A percentile compares a stretch with the other conserved stretches of the same genome.
Conservation (phyloP, 2,329 filamentous ascomycete genomes). For the Colletotrichum kahawae region DNA sequence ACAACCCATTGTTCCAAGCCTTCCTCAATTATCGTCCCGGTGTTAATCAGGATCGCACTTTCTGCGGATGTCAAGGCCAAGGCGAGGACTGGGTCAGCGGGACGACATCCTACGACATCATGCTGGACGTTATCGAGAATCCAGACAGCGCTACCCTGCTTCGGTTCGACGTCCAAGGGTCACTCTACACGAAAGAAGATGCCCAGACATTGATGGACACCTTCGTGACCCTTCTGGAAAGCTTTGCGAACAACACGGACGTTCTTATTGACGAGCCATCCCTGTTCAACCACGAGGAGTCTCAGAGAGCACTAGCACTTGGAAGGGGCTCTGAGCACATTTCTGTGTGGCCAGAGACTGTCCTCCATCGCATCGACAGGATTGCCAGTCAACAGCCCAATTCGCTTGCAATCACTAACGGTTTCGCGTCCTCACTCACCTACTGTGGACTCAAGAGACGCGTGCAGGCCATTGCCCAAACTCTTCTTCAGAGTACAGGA, state of each 20-base stretch:
- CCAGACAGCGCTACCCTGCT: not conserved
- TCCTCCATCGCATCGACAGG: not conserved
- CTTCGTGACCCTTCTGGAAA: not conserved
- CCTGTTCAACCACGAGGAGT: not conserved
- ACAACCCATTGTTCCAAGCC: constrained; percentile 55
- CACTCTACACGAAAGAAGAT: not conserved
- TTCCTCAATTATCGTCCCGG: constrained; percentile 36
- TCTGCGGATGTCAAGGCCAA: not conserved
- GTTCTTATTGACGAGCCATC: not conserved
- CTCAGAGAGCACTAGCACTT: not conserved
- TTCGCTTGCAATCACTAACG: not conserved
- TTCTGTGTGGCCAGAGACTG: not conserved
- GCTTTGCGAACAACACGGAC: not conserved
- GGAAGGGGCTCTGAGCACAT: not conserved
- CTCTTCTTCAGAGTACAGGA: not conserved
- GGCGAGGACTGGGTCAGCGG: not conserved
- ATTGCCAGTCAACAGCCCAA: not conserved
- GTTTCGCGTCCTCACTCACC: not conserved
- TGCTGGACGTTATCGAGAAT: not conserved
- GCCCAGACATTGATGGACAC: not conserved
- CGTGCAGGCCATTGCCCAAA: not conserved
- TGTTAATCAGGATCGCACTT: not conserved
- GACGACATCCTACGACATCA: not conserved
- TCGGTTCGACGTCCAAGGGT: not conserved
- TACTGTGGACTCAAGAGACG: not conserved